Conservation (phyloP, 2,329 filamentous ascomycete species). For the Neurospora sp. region DNA sequence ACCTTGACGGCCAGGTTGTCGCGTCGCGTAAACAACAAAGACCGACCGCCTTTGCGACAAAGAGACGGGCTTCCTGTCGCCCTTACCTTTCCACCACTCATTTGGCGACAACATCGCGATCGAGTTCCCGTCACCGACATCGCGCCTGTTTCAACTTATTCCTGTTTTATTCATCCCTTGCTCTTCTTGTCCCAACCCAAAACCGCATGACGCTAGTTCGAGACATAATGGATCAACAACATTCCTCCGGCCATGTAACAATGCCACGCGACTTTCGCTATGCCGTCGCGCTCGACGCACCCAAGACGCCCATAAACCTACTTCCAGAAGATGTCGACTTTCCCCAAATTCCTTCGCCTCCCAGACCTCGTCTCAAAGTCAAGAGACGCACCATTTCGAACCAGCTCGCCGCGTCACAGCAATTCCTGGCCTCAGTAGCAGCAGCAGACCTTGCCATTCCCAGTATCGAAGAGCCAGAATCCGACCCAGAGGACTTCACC, state of each 20-base stretch:
- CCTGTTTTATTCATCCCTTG: not conserved
- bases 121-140: not conserved
- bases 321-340: constrained; percentile 22
- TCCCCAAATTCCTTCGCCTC: constrained; percentile 36
- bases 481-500: constrained; percentile 30
- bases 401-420: constrained; percentile 46
- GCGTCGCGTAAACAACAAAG: not conserved
- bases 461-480: constrained; percentile 49
- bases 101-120: not conserved
- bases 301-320: constrained; percentile 44
- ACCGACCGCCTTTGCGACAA: not conserved
- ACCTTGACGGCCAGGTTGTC: not conserved
- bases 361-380: constrained; percentile 43
- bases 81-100: not conserved
- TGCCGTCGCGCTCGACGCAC: constrained; percentile 19
- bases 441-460: constrained; percentile 55
- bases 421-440: constrained; percentile 58
- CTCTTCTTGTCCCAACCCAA: not conserved
- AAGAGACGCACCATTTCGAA: constrained; percentile 43
- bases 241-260: constrained; percentile 29
- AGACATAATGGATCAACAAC: constrained; percentile 37
- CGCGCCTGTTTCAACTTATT: not conserved
- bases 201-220: not conserved
- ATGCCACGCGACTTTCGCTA: constrained; percentile 33
- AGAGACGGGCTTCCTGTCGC: not conserved